These are phyloP conservation scores for Suillus subalutaceus DNA, from an alignment of 768 basidiomycete genomes.

Conservation along the genomic window DNA sequence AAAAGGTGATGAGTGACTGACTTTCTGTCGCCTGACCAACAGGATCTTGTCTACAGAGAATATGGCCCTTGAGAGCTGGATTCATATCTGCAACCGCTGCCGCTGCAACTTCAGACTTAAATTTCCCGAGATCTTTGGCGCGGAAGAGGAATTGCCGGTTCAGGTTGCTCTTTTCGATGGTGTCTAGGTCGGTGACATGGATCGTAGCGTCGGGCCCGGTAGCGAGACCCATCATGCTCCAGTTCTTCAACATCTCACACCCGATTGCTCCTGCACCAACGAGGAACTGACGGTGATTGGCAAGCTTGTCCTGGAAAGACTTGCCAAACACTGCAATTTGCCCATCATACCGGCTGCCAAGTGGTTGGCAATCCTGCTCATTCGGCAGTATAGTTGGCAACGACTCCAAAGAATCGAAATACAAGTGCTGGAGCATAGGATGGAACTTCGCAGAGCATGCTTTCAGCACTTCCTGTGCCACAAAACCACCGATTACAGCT, in stretches of 20 bases:
- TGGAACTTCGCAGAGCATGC: constrained; percentile 98
- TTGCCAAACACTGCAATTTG: constrained; percentile 97
- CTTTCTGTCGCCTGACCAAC: constrained; percentile 94
- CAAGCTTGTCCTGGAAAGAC: constrained; percentile 89
- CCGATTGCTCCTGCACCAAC: constrained; percentile 99
- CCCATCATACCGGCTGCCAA: constrained; percentile 84
- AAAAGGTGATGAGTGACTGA: constrained; percentile 41
- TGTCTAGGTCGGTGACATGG: constrained; percentile 96
- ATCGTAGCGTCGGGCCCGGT: constrained; percentile 78
- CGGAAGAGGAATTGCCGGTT: constrained; percentile 99
- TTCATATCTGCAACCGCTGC: constrained; percentile 96
- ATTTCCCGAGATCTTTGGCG: constrained; percentile 92
- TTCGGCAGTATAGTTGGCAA: constrained; percentile 75
- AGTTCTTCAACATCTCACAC: constrained; percentile 99
- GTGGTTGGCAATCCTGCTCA: constrained; percentile 83
- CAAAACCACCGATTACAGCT: constrained; percentile 95
- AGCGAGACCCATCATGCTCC: constrained; percentile 98
- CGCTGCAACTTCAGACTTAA: constrained; percentile 95
- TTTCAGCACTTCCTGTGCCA: constrained; percentile 97
- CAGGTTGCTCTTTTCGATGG: constrained; percentile 98
- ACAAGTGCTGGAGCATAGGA: constrained; percentile 92
- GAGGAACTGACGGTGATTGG: constrained; percentile 89
- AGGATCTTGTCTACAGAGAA: constrained; percentile 86
- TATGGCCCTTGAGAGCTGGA: constrained; percentile 83
- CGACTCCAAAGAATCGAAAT: constrained; percentile 97